Percentiles rank a stretch among this genome's conserved stretches.
Evolutionary conservation across 176 grass and related monocot species (phyloP).

Genomic region (Paspalum notatum): DNA sequence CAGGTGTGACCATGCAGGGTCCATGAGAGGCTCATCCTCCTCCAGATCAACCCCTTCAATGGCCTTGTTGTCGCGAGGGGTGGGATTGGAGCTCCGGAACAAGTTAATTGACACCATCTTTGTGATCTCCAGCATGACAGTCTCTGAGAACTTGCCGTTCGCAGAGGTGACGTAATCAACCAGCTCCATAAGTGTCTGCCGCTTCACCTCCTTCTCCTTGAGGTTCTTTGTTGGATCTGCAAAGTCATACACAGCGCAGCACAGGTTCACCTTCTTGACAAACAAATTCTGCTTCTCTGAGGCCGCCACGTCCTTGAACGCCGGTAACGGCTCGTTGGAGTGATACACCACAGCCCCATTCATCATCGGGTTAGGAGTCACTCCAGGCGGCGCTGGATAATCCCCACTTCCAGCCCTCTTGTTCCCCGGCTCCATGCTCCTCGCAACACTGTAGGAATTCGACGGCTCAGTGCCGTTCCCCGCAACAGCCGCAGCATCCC

Average conservation of each 20-base stretch:
- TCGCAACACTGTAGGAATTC: constrained; percentile 63
- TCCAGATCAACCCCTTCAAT: constrained; percentile 86
- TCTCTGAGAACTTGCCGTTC: constrained; percentile 75
- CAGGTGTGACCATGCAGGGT: constrained; percentile 88
- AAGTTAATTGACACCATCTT: constrained; percentile 84
- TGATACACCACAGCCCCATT: constrained; percentile 58
- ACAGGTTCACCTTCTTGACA: constrained; percentile 78
- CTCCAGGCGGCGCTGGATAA: constrained; percentile 45
- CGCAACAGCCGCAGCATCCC: constrained; percentile 44
- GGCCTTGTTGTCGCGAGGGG: constrained; percentile 78
- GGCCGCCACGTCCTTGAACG: constrained; percentile 79
- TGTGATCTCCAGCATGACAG: constrained; percentile 73
- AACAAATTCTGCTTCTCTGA: constrained; percentile 87
- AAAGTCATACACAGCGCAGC: constrained; percentile 77
- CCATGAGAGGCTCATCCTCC: constrained; percentile 96
- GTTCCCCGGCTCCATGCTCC: constrained; percentile 56
- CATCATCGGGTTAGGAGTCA: constrained; percentile 31
- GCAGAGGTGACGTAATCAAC: constrained; percentile 83
- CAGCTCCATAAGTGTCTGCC: constrained; percentile 79
- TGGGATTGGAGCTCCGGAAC: constrained; percentile 71
- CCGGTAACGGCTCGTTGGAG: constrained; percentile 70
- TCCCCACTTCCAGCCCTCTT: constrained; percentile 62
- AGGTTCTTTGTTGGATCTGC: constrained; percentile 70
- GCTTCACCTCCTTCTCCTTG: constrained; percentile 92
- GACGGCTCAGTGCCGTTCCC: constrained; percentile 55